Evolutionary conservation across 148 eudicot species (phyloP).

Genomic region (Chenopodium berlandieri): DNA sequence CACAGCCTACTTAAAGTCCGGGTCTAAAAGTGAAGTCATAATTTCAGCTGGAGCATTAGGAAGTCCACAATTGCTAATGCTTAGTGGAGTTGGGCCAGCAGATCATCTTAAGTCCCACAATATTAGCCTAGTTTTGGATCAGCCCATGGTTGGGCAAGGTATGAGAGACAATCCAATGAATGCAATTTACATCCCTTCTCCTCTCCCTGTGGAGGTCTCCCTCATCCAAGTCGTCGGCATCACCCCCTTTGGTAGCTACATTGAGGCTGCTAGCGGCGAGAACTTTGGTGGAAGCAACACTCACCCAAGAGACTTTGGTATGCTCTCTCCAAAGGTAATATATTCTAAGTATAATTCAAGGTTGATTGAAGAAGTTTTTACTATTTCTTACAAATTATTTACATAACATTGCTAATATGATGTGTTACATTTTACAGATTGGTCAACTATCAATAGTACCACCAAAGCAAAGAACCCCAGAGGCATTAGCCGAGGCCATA

Average conservation of each 20-base stretch:
- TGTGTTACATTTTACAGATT: conserved; percentile 39
- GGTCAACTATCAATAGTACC: conserved; percentile 83
- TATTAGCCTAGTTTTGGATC: conserved; percentile 56
- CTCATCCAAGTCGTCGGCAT: conserved; percentile 85
- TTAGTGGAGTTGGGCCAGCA: conserved; percentile 82
- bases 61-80: conserved; percentile 86
- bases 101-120: conserved; percentile 63
- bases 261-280: conserved; percentile 83
- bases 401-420: not conserved
- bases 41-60: conserved; percentile 84
- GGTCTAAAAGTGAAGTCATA: conserved; percentile 61
- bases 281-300: conserved; percentile 43
- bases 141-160: conserved; percentile 69
- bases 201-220: conserved; percentile 72
- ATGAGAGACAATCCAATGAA: conserved; percentile 95
- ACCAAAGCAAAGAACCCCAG: conserved; percentile 79
- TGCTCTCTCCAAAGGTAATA: conserved; percentile 88
- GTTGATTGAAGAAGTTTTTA: too few relatives aligned
- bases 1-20: conserved; percentile 52
- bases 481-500: conserved; percentile 61
- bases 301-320: conserved; percentile 50
- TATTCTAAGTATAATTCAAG: too few relatives aligned
- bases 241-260: conserved; percentile 66
- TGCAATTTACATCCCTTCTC: conserved; percentile 77
- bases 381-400: too few relatives aligned